Conservation (phyloP, 768 basidiomycete species). For the Boletus coccyginus region DNA sequence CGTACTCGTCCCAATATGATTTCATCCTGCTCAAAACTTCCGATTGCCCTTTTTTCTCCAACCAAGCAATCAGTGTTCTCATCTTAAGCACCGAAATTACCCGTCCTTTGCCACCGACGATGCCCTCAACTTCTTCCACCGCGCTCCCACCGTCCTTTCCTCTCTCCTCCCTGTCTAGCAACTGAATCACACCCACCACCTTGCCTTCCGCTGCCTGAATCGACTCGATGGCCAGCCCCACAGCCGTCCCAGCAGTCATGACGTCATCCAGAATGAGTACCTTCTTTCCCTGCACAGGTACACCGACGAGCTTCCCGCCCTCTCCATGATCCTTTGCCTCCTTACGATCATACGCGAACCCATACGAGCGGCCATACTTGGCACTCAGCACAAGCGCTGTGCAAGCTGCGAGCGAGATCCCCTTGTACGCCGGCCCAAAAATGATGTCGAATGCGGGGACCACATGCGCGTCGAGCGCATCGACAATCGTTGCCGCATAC, state of each 20-base stretch:
- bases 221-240: slow-evolving; percentile 76
- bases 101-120: slow-evolving; percentile 62
- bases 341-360: slow-evolving; percentile 92
- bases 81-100: slow-evolving; percentile 83
- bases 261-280: slow-evolving; percentile 96
- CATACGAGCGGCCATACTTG: slow-evolving; percentile 61
- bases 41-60: slow-evolving; percentile 63
- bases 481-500: slow-evolving; percentile 79
- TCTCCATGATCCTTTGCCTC: slow-evolving; percentile 97
- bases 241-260: slow-evolving; percentile 89
- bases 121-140: slow-evolving; percentile 75
- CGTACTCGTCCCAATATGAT: slow-evolving; percentile 49
- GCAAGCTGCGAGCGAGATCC: slow-evolving; percentile 87
- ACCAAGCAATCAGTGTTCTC: slow-evolving; percentile 81
- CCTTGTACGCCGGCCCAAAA: slow-evolving; percentile 98
- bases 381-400: slow-evolving; percentile 75
- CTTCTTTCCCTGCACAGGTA: slow-evolving; percentile 70
- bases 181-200: slow-evolving; percentile 85
- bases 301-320: slow-evolving; percentile 88
- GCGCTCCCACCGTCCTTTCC: slow-evolving; percentile 57
- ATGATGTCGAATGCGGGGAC: slow-evolving; percentile 69
- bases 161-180: slow-evolving; percentile 64
- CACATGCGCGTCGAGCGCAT: slow-evolving; percentile 29
- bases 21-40: slow-evolving; percentile 71
- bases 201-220: slow-evolving; percentile 69